Percentiles rank a stretch among this genome's conserved stretches.
Conservation (phyloP, 306 rosid species). For the Prunus fruticosa region DNA sequence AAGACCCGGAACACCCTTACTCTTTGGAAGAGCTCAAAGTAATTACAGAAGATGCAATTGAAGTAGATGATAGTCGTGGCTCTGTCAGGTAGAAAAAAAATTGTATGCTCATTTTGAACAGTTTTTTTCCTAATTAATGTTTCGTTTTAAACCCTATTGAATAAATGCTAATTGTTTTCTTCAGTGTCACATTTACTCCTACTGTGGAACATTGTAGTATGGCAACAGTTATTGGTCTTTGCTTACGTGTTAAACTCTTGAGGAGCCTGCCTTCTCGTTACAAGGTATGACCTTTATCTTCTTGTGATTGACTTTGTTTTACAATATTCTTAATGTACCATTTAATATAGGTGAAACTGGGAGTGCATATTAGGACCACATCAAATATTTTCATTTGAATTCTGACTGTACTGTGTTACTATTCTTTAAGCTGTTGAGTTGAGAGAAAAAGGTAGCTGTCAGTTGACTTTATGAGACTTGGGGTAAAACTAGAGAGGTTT, state of each 20-base stretch:
- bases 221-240: constrained; percentile 93
- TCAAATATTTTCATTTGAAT: background rate
- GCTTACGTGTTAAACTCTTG: constrained; percentile 82
- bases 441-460: background rate
- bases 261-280: constrained; percentile 84
- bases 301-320: constrained; percentile 4
- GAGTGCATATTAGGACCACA: background rate
- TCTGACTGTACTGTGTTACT: background rate
- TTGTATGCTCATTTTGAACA: background rate
- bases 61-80: constrained; percentile 68
- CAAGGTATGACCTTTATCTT: constrained; percentile 49
- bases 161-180: constrained; percentile 20
- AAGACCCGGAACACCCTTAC: constrained; percentile 90
- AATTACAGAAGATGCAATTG: constrained; percentile 81
- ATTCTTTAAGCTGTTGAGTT: background rate
- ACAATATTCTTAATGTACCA: background rate
- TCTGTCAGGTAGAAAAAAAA: constrained; percentile 60
- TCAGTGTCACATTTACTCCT: constrained; percentile 91
- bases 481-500: background rate
- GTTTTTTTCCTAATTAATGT: background rate
- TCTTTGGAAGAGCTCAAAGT: constrained; percentile 98
- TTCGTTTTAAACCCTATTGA: background rate
- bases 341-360: background rate
- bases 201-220: constrained; percentile 96
- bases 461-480: background rate